phyloP scores from a whole-genome alignment of 768 basidiomycete species.

The Trametes maxima region DNA sequence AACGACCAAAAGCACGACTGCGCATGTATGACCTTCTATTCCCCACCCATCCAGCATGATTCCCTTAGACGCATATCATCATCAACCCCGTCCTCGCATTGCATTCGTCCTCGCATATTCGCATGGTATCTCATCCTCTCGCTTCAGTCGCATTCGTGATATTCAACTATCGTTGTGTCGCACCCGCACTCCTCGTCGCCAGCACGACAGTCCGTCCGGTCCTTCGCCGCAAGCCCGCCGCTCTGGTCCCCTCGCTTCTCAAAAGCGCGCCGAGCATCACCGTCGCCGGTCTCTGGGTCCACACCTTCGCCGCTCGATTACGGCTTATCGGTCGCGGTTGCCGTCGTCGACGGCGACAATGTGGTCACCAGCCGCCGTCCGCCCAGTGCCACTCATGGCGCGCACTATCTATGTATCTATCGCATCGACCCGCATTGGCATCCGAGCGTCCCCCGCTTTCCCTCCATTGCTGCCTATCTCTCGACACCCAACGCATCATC shows the following conservation, averaged over 20 bases:
- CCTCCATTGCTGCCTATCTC: constrained; percentile 16
- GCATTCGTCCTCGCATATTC: constrained; percentile 19
- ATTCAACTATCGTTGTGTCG: constrained; percentile 19
- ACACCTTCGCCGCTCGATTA: constrained; percentile 1
- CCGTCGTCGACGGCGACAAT: background rate
- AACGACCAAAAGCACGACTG: constrained; percentile 25
- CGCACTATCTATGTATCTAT: constrained; percentile 24
- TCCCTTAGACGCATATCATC: constrained; percentile 17
- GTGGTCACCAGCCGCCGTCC: background rate
- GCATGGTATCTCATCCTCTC: constrained; percentile 12
- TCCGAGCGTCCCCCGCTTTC: constrained; percentile 11
- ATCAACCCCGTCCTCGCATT: constrained; percentile 15
- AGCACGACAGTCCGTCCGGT: background rate
- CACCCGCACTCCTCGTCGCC: constrained; percentile 14
- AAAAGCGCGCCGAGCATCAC: constrained; percentile 10
- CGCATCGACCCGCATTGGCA: constrained; percentile 15
- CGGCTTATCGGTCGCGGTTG: background rate
- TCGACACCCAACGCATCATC: constrained; percentile 1
- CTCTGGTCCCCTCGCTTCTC: constrained; percentile 2
- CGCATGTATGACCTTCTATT: constrained; percentile 7
- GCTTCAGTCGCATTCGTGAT: constrained; percentile 12
- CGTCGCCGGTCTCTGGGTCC: background rate
- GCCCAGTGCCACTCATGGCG: background rate
- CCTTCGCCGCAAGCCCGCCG: background rate
- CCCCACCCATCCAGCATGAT: constrained; percentile 1